Conservation (phyloP, 2,329 filamentous ascomycete species). For the Furcasterigmium furcatum region DNA sequence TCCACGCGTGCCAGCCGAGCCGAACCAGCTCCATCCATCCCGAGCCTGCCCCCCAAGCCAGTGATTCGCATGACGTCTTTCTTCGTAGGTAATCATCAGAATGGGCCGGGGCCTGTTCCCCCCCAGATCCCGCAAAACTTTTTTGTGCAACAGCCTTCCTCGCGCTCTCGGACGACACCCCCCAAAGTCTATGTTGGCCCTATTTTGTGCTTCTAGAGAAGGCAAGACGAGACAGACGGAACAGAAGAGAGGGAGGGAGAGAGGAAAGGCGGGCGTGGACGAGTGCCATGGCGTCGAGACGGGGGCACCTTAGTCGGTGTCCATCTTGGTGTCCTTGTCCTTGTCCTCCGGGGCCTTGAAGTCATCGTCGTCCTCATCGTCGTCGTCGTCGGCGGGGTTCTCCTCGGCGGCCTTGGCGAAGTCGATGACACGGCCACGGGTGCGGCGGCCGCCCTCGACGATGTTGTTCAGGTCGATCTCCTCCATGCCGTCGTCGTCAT, state of each 20-base stretch:
- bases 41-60: too few species aligned
- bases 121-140: too few species aligned
- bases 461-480: constrained; percentile 92
- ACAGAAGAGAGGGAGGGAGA: too few species aligned
- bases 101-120: neutral
- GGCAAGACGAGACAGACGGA: too few species aligned
- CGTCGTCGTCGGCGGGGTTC: constrained; percentile 69
- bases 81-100: neutral
- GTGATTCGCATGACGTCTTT: neutral
- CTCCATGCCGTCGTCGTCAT: constrained; percentile 80
- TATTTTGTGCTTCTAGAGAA: too few species aligned
- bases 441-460: constrained; percentile 73
- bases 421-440: constrained; percentile 88
- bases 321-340: constrained; percentile 63
- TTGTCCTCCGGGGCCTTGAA: constrained; percentile 58
- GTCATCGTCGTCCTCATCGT: constrained; percentile 74
- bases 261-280: too few species aligned
- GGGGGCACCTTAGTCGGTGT: constrained; percentile 55
- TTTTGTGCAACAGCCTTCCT: too few species aligned
- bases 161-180: too few species aligned
- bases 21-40: too few species aligned
- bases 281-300: too few species aligned
- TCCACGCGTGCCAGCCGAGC: too few species aligned
- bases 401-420: constrained; percentile 87
- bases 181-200: too few species aligned